Evolutionary conservation across 257 asterid genomes (phyloP), one percentile per base, ranked within the genome.

Genomic region (Penstemon davidsonii): DNA sequence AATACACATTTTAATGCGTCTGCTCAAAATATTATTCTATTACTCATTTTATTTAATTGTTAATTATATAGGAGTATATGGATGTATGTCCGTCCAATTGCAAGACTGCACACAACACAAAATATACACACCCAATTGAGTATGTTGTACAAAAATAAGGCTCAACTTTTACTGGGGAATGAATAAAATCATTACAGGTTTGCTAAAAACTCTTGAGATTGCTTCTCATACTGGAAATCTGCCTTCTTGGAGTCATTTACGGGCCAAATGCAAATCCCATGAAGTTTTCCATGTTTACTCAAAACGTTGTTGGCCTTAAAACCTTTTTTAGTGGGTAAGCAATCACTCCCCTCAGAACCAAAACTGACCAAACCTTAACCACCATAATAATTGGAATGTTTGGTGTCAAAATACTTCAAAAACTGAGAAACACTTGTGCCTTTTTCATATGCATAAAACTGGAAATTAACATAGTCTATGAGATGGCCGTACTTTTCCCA

Each of bases 191-290:
- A 50, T 33, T 73, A 45, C 8, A 62, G 67, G 50, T 65, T 73
- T 52, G 84, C 88, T 68, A 88, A 76, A 62, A 88, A 74, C 59
- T 72, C 60, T 59, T 87, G 96, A 51, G 96, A 71, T 71, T 75
- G 80, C 64, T 47, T 82, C 76, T 87, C 95, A 53, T 83, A 78
- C 47, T 4, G 33, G 72, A 87, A 89, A 43, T 79, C 62, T 25
- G 59, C 76, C 79, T 80, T 70, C 88, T 75, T 82, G 25, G 96
- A 89, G 64, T 89, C 87, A 77, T 87, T 95, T 25, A 95, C 96
- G 43, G 92, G 83, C 95, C 95, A 87, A 65, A 89, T 78, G 69
- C 87, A 89, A 75, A 87, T 89, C 60, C 96, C 96, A 12, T 80
- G 79, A 77, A 89, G 95, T 41, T 89, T 87, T 55, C 87, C 87